phyloP scores from a whole-genome alignment of 345 rosid genomes.

The Eutrema japonicum region DNA sequence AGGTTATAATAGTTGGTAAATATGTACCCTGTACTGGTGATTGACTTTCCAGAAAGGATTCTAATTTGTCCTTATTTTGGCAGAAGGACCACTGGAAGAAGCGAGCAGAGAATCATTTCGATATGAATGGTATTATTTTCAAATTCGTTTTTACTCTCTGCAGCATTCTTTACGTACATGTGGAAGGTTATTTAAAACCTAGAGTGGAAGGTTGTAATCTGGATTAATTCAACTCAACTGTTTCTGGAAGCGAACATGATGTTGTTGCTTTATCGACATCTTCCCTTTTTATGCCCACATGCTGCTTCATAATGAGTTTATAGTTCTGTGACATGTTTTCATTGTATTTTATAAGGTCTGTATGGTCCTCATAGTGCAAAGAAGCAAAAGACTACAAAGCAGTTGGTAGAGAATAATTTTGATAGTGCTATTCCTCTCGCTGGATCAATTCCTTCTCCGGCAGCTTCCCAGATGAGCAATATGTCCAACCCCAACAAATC shows the following conservation, averaged over 20 bases:
- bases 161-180: conserved; percentile 5
- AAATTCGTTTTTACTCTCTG: conserved; percentile 35
- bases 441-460: conserved; percentile 83
- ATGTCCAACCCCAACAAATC: conserved; percentile 83
- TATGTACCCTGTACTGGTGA: conserved; percentile 14
- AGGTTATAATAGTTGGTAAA: conserved; percentile 12
- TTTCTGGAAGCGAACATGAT: conserved; percentile 14
- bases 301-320: conserved; percentile 25
- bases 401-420: conserved; percentile 60
- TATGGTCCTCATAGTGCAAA: conserved; percentile 71
- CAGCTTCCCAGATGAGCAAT: conserved; percentile 92
- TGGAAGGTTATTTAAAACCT: conserved; percentile 22
- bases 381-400: conserved; percentile 79
- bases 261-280: conserved; percentile 1
- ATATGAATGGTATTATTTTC: conserved; percentile 76
- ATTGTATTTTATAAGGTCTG: conserved; percentile 57
- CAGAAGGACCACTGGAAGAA: conserved; percentile 81
- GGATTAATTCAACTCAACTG: conserved; percentile 13
- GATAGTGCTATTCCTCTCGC: conserved; percentile 59
- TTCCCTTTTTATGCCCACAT: neutral
- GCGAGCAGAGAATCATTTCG: conserved; percentile 79
- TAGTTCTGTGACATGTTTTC: conserved; percentile 34
- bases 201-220: conserved; percentile 22
- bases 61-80: conserved; percentile 41
- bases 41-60: conserved; percentile 17